Percentiles rank a stretch among this genome's conserved stretches.
phyloP scores from a whole-genome alignment of 148 eudicot species.

The Dysphania ambrosioides region DNA sequence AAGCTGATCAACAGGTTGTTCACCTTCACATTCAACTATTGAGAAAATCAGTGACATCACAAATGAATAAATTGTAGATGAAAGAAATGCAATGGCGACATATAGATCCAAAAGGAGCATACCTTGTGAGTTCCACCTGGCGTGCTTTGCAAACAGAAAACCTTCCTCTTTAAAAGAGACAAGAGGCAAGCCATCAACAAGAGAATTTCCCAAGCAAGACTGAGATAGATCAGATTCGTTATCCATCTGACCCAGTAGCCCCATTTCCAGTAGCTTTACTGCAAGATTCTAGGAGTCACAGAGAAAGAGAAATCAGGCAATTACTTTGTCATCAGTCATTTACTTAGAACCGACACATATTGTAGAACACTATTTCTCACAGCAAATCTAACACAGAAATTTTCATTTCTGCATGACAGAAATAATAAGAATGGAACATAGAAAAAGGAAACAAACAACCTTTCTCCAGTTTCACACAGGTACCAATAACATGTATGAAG shows the following conservation, averaged over 20 bases:
- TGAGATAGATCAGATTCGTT: conserved; percentile 52
- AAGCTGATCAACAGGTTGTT: conserved; percentile 62
- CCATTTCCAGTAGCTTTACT: conserved; percentile 66
- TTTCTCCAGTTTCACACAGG: not conserved
- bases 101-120: conserved; percentile 19
- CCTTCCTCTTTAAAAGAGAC: conserved; percentile 28
- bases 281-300: conserved; percentile 45
- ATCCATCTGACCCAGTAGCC: conserved; percentile 52
- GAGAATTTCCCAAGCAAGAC: conserved; percentile 36
- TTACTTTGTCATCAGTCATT: not conserved
- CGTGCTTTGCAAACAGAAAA: conserved; percentile 42
- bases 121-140: conserved; percentile 69
- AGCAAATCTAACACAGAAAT: not conserved
- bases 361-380: not conserved
- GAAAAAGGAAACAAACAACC: not conserved
- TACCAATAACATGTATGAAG: not conserved
- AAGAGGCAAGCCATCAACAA: conserved; percentile 44
- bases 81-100: conserved; percentile 1
- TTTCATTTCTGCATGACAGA: not conserved
- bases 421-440: not conserved
- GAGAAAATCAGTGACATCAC: conserved; percentile 12
- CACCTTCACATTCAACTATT: conserved; percentile 46
- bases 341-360: not conserved
- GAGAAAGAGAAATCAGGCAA: conserved; percentile 8
- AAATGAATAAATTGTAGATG: conserved; percentile 12